A percentile compares a stretch with the other conserved stretches of the same genome.
phyloP scores from a whole-genome alignment of 2,329 filamentous ascomycete species.

The Xylariaceae sp. region DNA sequence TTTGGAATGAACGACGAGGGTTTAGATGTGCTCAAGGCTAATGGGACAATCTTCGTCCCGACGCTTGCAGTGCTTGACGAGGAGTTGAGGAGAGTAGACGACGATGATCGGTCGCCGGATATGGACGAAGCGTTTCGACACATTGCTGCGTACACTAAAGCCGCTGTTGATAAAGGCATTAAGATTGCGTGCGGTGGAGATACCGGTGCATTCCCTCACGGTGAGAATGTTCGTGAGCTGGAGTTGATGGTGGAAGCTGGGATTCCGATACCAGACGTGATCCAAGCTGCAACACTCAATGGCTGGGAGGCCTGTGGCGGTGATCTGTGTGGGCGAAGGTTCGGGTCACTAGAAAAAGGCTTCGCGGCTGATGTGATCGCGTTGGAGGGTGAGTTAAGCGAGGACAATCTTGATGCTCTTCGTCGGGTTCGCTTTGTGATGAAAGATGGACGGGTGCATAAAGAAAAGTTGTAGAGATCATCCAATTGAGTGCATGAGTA shows the following conservation, averaged over 20 bases:
- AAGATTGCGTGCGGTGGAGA: conserved; percentile 50
- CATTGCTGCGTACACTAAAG: conserved; percentile 38
- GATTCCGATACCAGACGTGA: conserved; percentile 45
- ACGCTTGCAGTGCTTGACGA: conserved; percentile 45
- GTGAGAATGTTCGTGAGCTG: conserved; percentile 48
- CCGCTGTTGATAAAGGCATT: conserved; percentile 45
- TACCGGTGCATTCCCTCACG: conserved; percentile 51
- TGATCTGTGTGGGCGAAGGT: conserved; percentile 46
- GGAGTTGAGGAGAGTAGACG: no score
- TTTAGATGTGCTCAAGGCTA: conserved; percentile 40
- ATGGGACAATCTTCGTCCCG: conserved; percentile 47
- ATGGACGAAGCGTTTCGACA: conserved; percentile 24
- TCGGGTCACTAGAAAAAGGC: conserved; percentile 49
- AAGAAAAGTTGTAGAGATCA: conserved; percentile 17
- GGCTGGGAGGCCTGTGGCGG: conserved; percentile 55
- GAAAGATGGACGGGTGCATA: conserved; percentile 53
- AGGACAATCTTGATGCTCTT: conserved; percentile 36
- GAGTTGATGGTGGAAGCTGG: conserved; percentile 52
- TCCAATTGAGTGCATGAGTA: no score
- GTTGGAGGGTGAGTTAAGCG: conserved; percentile 40
- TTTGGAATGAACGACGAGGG: conserved; percentile 36
- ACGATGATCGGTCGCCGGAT: conserved; percentile 15
- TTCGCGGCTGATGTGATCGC: conserved; percentile 50
- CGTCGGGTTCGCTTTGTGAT: conserved; percentile 53
- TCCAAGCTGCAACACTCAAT: conserved; percentile 46